Base-by-base conservation (phyloP, 2,329 filamentous ascomycete species). In the Trichothecium sympodiale region DNA sequence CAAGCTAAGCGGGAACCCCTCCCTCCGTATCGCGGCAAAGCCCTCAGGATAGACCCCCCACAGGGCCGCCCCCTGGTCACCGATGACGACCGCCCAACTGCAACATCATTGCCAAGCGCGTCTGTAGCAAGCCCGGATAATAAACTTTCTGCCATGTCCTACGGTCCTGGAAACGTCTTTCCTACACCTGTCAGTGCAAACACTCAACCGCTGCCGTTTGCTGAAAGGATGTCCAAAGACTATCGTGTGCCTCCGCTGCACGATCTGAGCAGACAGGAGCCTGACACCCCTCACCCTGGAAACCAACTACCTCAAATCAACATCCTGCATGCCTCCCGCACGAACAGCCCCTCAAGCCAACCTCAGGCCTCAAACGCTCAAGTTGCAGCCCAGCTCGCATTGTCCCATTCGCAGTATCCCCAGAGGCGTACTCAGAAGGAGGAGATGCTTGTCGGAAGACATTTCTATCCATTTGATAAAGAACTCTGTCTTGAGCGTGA, bases 401-500 rank as follows among this genome's bases (percentile, higher is more conserved):
- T 78, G 33, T 71, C 69, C 17, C 71, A 76, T 47, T 59, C 69
- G 7, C 67, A 70, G 41, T 70, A 67, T 39, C 59, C 63, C 2
- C 48, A 51, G 30, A 49, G 55, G 48, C 61, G 69, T 41, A 81
- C 78, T 2, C 85, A 94, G 53, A 91, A 91, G 57, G 83, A 93
- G 41, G 86, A 91, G 54, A 96, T 96, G 89, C 64, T 94, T 13
- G 69, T 69, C 23, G 84, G 84, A 10, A 71, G 83, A 29, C 71
- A 76, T n/a, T 96, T 86, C 57, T 79, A 78, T 41, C 83, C 84
- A 6, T 88, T 81, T 43, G 78, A 85, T 52, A 73, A 77, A 41
- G 80, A 86, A 48, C 70, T 98, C 5, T 71, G 83, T 12, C 69
- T 83, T 15, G 88, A 95, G 49, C 80, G 89, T n/a, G 79, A 91